Evolutionary conservation across 1,284 basidiomycete genomes (phyloP), one percentile per base, ranked within the genome.

Genomic region (Moesziomyces parantarcticus): DNA sequence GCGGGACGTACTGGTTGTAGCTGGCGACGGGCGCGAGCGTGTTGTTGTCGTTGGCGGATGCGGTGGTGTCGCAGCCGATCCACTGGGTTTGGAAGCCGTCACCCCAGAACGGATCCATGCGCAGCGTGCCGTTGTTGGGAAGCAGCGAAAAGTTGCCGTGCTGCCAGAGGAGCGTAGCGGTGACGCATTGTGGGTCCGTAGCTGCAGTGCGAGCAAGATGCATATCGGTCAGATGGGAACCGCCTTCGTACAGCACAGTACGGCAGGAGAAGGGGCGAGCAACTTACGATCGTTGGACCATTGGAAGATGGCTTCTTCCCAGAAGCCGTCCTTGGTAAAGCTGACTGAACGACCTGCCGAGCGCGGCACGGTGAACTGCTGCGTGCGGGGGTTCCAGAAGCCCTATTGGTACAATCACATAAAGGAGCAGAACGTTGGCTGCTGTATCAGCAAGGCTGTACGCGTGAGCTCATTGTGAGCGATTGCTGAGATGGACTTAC

Each of bases 61-160:
- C 25, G 40, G 61, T 63, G 16, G 61, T 58, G 25, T 63, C 61
- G 46, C 61, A 63, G 13, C 61, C 61, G 11, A 34, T 42, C 61
- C 61, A 63, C 43, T 57, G 54, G 14, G 50, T 39, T 41, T 63
- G 61, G 55, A 63, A 63, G n/a, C 61, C 61, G 20, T 63, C 61
- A 1, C 61, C 61, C 50, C 40, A 63, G 55, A 63, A 63, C 11
- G 61, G 61, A 10, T 63, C 61, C 49, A 63, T 51, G 21, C 61
- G 61, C 21, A 63, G 61, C 5, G 61, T 63, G 41, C 61, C 61
- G 50, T 63, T 63, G 40, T 29, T n/a, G 7, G 61, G 44, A 34
- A 58, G 32, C 44, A 63, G 20, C 20, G 54, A 58, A 22, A 57
- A 63, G 46, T 63, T 63, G 48, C 61, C 61, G 55, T 63, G 61